These are phyloP conservation scores for Vaucheria bursata DNA, from an alignment of 352 stramenopile genomes.

Conservation along the genomic window DNA sequence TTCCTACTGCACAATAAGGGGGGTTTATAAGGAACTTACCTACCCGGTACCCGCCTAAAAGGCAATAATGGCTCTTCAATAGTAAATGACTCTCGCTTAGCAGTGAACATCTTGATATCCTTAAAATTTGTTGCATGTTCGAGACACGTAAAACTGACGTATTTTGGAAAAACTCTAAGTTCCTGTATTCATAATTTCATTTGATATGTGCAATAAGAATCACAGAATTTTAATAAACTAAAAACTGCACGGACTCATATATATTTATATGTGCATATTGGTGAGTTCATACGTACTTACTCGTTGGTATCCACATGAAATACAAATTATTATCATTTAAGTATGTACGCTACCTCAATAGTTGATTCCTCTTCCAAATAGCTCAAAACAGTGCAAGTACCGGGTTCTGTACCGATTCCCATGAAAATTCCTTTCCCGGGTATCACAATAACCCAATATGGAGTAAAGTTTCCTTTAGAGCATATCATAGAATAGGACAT, in stretches of 20 bases:
- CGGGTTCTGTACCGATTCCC: not conserved
- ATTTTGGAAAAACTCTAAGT: no score
- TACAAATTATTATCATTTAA: no score
- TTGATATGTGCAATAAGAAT: no score
- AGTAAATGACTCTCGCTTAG: not conserved
- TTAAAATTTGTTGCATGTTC: constrained; percentile 14
- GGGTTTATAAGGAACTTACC: no score
- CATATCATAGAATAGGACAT: not conserved
- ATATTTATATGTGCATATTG: not conserved
- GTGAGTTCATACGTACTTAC: not conserved
- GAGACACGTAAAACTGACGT: constrained; percentile 30
- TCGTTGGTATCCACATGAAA: no score
- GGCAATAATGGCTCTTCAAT: not conserved
- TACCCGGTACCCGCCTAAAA: not conserved
- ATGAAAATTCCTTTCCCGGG: not conserved
- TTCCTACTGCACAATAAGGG: no score
- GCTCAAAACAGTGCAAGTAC: not conserved
- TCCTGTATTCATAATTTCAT: no score
- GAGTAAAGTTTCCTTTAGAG: not conserved
- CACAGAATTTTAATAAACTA: no score
- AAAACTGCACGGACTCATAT: constrained; percentile 21
- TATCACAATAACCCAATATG: not conserved
- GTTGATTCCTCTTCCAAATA: no score
- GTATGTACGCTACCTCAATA: no score
- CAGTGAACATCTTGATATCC: constrained; percentile 16